These are phyloP conservation scores for Hymenoscyphus fraxineus DNA, from an alignment of 2,329 filamentous ascomycete genomes.

Conservation along the genomic window DNA sequence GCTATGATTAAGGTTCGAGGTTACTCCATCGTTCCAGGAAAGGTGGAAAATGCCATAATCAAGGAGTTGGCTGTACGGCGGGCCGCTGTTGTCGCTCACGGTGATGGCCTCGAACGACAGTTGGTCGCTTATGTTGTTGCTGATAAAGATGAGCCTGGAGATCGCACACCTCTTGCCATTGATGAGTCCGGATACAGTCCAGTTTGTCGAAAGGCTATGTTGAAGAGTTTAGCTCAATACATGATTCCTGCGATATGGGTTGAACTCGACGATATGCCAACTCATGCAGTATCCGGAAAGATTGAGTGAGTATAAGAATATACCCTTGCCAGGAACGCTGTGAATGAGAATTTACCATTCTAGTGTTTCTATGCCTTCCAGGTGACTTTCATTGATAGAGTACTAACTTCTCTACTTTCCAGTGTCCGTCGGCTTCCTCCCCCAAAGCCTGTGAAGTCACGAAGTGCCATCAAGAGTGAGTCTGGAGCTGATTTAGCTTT, in stretches of 20 bases:
- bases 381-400: background rate
- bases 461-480: conserved; percentile 38
- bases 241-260: conserved; percentile 82
- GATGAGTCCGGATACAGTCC: conserved; percentile 70
- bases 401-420: background rate
- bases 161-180: conserved; percentile 60
- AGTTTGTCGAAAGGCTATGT: conserved; percentile 60
- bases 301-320: conserved; percentile 44
- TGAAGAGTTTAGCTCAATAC: conserved; percentile 69
- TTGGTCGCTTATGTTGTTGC: conserved; percentile 73
- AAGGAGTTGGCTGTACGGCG: conserved; percentile 66
- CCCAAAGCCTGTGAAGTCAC: conserved; percentile 52
- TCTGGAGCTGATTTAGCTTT: conserved; percentile 59
- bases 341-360: background rate
- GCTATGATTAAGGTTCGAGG: conserved; percentile 88
- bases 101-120: conserved; percentile 71
- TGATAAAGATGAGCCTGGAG: conserved; percentile 55
- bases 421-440: conserved; percentile 63
- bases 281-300: conserved; percentile 76
- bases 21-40: conserved; percentile 80
- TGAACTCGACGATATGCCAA: conserved; percentile 65
- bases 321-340: background rate
- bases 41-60: conserved; percentile 66
- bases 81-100: conserved; percentile 69
- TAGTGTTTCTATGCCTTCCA: background rate